These are phyloP conservation scores for Suillus variegatus DNA, from an alignment of 768 basidiomycete species.

Conservation along the genomic window DNA sequence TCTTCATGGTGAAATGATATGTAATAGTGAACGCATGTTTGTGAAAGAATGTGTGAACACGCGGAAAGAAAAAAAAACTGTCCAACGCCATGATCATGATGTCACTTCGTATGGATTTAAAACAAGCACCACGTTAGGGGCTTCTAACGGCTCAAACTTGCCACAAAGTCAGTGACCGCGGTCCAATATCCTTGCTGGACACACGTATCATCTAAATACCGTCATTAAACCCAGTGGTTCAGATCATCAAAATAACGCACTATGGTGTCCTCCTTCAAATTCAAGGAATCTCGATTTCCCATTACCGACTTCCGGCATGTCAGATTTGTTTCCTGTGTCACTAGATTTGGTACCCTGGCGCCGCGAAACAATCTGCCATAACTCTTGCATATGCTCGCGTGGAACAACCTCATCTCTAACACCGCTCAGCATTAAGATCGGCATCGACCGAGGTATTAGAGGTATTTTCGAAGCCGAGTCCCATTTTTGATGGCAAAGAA, in stretches of 20 bases:
- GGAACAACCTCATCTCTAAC: conserved; percentile 54
- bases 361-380: conserved; percentile 62
- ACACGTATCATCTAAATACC: conserved; percentile 51
- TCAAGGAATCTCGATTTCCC: conserved; percentile 59
- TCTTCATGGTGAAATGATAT: background rate
- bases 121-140: background rate
- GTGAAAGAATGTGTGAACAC: conserved; percentile 4
- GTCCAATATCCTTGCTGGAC: conserved; percentile 56
- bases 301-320: conserved; percentile 46
- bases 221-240: background rate
- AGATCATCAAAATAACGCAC: conserved; percentile 34
- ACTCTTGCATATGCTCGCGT: conserved; percentile 55
- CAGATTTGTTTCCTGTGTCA: conserved; percentile 30
- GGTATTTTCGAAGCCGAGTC: conserved; percentile 70
- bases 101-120: background rate
- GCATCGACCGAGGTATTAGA: conserved; percentile 60
- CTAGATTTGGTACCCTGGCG: conserved; percentile 40
- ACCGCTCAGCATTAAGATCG: conserved; percentile 85
- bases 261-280: conserved; percentile 56
- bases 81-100: background rate
- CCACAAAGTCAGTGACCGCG: conserved; percentile 51
- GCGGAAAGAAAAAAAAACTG: background rate
- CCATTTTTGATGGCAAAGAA: conserved; percentile 89
- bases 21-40: conserved; percentile 5
- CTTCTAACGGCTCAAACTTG: conserved; percentile 13